Evolutionary conservation across 345 rosid genomes (phyloP).

Genomic region (Eucalyptus regnans): DNA sequence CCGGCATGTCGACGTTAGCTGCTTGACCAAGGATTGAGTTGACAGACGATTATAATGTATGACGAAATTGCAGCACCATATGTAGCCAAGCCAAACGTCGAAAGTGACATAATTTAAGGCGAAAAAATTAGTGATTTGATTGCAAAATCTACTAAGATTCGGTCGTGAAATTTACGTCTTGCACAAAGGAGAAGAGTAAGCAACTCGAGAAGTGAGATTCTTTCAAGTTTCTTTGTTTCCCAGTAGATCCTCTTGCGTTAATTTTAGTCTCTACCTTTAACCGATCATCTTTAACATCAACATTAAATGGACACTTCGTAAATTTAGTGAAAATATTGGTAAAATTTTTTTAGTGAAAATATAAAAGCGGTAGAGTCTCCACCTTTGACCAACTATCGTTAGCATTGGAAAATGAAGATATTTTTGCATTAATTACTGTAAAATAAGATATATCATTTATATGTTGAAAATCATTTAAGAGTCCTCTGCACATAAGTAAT

Average conservation of each 20-base stretch:
- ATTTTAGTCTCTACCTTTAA: neutral
- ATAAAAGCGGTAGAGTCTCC: neutral
- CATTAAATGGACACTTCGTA: neutral
- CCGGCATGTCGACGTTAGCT: neutral
- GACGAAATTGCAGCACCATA: neutral
- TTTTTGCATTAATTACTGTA: neutral
- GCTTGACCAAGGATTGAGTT: neutral
- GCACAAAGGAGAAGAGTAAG: neutral
- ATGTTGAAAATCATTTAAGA: neutral
- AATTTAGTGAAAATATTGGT: neutral
- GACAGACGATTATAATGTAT: neutral
- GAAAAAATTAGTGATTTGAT: neutral
- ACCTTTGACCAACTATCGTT: neutral
- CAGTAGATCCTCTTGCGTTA: neutral
- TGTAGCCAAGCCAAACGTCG: neutral
- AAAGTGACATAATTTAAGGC: neutral
- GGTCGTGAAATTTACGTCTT: neutral
- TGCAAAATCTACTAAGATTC: neutral
- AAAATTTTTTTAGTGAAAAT: too few species aligned
- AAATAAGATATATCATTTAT: neutral
- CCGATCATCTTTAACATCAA: neutral
- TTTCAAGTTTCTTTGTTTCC: neutral
- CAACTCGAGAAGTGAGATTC: neutral
- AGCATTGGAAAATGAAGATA: neutral
- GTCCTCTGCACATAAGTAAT: neutral